Evolutionary conservation across 208 protist genomes (phyloP).

Genomic region (Acanthamoeba lenticulata): DNA sequence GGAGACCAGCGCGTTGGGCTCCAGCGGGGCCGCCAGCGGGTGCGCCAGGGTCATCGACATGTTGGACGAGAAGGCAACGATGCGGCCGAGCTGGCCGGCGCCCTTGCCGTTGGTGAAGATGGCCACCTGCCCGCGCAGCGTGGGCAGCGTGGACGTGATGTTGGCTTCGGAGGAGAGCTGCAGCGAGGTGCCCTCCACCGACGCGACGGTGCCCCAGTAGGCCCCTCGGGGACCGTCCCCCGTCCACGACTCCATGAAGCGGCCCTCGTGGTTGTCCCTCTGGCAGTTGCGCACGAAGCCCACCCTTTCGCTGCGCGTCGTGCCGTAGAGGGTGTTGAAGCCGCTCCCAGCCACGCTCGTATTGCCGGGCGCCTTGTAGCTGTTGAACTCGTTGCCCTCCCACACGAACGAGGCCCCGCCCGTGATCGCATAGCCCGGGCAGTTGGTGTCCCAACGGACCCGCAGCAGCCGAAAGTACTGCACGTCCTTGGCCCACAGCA

Average conservation of each 20-base stretch:
- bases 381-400: conserved; percentile 9
- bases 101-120: background rate
- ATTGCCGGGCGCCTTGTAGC: background rate
- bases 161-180: background rate
- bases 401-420: background rate
- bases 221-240: background rate
- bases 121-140: background rate
- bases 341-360: background rate
- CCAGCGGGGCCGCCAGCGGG: background rate
- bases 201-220: background rate
- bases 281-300: background rate
- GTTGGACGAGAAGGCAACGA: background rate
- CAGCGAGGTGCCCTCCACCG: background rate
- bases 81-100: background rate
- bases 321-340: background rate
- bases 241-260: background rate
- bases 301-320: background rate
- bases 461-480: background rate
- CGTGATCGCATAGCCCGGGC: background rate
- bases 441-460: background rate
- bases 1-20: background rate
- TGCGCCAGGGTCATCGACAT: background rate
- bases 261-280: background rate
- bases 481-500: background rate
- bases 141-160: background rate